Conservation (phyloP, 23 red algal genomes). For the Gracilaria gracilis region DNA sequence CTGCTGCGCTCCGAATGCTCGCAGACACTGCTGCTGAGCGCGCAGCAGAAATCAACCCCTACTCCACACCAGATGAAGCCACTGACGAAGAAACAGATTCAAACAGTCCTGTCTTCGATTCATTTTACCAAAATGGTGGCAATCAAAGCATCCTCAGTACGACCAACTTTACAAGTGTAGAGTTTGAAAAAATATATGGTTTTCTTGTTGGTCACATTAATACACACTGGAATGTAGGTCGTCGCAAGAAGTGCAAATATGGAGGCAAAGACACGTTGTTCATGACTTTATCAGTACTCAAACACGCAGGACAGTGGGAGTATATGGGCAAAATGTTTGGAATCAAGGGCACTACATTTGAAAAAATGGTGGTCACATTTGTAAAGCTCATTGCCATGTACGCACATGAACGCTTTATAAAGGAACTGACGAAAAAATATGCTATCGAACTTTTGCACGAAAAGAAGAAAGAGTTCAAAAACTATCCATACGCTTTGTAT, state of each 20-base stretch:
- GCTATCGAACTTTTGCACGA: neutral
- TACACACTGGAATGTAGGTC: neutral
- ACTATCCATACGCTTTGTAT: no score
- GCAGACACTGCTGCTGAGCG: no score
- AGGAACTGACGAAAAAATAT: no score
- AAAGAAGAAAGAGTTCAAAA: neutral
- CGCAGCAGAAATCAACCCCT: no score
- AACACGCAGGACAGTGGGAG: neutral
- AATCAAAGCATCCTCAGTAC: neutral
- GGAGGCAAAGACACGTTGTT: neutral
- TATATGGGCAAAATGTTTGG: neutral
- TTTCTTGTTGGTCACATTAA: no score
- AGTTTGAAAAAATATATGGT: neutral
- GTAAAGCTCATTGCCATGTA: neutral
- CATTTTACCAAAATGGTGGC: neutral
- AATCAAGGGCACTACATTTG: neutral
- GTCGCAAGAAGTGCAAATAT: slow-evolving; percentile 1
- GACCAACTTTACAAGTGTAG: neutral
- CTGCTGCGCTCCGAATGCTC: no score
- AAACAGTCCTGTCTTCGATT: neutral
- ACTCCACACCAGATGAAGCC: no score
- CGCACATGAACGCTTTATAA: neutral
- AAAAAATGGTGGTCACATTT: neutral
- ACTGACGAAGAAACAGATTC: no score
- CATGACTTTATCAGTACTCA: neutral